phyloP scores from a whole-genome alignment of 108 stramenopile genomes.

The Seminavis robusta region DNA sequence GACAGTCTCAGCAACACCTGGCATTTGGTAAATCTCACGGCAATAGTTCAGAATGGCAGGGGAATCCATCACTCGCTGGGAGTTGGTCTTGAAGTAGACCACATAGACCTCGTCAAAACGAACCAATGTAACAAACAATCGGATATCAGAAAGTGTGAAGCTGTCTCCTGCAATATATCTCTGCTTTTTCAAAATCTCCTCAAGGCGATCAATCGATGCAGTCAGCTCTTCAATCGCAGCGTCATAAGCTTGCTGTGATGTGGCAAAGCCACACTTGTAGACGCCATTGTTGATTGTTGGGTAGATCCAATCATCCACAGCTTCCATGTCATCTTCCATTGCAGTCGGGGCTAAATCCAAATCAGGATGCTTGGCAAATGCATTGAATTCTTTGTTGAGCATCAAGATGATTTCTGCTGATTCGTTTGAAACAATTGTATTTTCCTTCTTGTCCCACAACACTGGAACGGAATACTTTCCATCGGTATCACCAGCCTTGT shows the following conservation, averaged over 20 bases:
- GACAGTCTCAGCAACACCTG: conserved; percentile 68
- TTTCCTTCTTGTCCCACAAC: conserved; percentile 85
- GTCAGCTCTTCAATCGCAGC: conserved; percentile 76
- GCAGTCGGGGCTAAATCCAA: conserved; percentile 78
- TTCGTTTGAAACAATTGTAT: conserved; percentile 94
- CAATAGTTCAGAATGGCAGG: conserved; percentile 78
- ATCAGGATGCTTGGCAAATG: conserved; percentile 52
- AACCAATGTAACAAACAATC: conserved; percentile 85
- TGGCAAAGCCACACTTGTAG: conserved; percentile 93
- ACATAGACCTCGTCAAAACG: conserved; percentile 92
- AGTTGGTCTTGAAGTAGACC: conserved; percentile 94
- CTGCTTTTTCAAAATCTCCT: conserved; percentile 55
- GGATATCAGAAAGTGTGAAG: conserved; percentile 87
- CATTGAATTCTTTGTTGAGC: conserved; percentile 85
- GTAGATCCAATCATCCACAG: conserved; percentile 84
- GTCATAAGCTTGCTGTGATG: conserved; percentile 88
- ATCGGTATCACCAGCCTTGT: conserved; percentile 54
- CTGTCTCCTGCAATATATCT: conserved; percentile 64
- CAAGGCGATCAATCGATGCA: conserved; percentile 71
- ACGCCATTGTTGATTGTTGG: conserved; percentile 92
- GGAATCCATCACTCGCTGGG: conserved; percentile 49
- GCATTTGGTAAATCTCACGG: conserved; percentile 85
- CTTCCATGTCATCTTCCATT: conserved; percentile 55
- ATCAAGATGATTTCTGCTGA: conserved; percentile 91
- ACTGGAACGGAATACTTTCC: conserved; percentile 91